Percentiles rank a stretch among this genome's conserved stretches.
Conservation (phyloP, 129 eudicot species). For the Artemisia annua region DNA sequence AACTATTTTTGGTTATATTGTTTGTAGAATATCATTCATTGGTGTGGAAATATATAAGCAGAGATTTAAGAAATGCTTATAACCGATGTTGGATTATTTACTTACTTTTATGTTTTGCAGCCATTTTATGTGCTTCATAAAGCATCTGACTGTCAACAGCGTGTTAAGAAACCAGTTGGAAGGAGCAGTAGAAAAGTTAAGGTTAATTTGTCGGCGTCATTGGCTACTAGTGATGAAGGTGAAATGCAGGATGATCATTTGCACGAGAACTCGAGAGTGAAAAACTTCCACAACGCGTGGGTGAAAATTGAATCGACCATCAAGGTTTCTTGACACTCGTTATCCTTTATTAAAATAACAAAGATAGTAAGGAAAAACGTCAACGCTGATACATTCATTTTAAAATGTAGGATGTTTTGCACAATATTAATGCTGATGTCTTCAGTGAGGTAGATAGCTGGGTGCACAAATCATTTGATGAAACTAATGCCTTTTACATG, state of each 20-base stretch:
- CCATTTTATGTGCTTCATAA: slow-evolving; percentile 82
- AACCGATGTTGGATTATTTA: not conserved
- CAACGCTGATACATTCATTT: not conserved
- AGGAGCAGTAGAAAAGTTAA: slow-evolving; percentile 52
- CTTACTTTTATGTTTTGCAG: slow-evolving; percentile 25
- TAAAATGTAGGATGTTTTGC: slow-evolving; percentile 65
- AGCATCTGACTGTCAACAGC: slow-evolving; percentile 40
- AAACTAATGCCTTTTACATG: too few species aligned
- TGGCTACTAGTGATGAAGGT: slow-evolving; percentile 29
- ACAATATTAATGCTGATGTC: slow-evolving; percentile 50
- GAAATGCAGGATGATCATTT: slow-evolving; percentile 19
- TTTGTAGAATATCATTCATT: too few species aligned
- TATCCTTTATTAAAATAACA: too few species aligned
- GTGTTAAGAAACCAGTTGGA: slow-evolving; percentile 33
- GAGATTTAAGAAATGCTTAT: not conserved
- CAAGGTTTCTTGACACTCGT: too few species aligned
- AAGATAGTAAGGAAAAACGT: too few species aligned
- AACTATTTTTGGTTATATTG: too few species aligned
- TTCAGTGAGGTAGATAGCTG: slow-evolving; percentile 61
- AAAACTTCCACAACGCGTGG: slow-evolving; percentile 55
- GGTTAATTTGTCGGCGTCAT: slow-evolving; percentile 42
- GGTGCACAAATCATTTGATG: slow-evolving; percentile 65
- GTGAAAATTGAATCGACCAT: slow-evolving; percentile 53
- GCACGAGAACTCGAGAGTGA: slow-evolving; percentile 34
- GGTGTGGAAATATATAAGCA: not conserved